Conservation (phyloP, 2,329 filamentous ascomycete species). For the Nakataea oryzae region DNA sequence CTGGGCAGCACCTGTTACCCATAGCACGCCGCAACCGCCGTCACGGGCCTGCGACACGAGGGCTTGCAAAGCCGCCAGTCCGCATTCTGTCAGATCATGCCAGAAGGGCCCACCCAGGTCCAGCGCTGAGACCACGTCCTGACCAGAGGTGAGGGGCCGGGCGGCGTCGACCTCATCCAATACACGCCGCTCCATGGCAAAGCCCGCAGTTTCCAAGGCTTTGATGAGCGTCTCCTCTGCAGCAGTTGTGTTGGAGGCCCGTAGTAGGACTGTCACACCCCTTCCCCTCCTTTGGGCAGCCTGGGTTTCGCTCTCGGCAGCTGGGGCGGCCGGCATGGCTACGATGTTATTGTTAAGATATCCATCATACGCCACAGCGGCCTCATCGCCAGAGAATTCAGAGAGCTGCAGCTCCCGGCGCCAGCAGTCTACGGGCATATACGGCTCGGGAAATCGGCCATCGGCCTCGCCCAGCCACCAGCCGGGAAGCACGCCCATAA, state of each 20-base stretch:
- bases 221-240: not conserved
- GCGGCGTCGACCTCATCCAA: not conserved
- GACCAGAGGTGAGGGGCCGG: not conserved
- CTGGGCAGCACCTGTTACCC: not conserved
- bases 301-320: not conserved
- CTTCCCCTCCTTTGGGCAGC: not conserved
- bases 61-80: not conserved
- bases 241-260: not conserved
- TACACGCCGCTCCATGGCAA: not conserved
- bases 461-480: slow-evolving; percentile 24
- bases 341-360: not conserved
- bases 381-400: slow-evolving; percentile 16
- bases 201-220: not conserved
- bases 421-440: slow-evolving; percentile 15
- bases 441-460: slow-evolving; percentile 14
- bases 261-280: not conserved
- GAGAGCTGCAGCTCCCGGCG: slow-evolving; percentile 13
- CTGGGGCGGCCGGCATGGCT: not conserved
- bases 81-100: not conserved
- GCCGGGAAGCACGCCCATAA: slow-evolving; percentile 13
- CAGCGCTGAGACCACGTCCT: not conserved
- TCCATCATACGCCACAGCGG: not conserved
- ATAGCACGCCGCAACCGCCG: not conserved
- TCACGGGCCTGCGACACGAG: not conserved
- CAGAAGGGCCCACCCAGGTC: not conserved